These are phyloP conservation scores for Penicillium italicum DNA, from an alignment of 2,329 filamentous ascomycete species.

Conservation along the genomic window DNA sequence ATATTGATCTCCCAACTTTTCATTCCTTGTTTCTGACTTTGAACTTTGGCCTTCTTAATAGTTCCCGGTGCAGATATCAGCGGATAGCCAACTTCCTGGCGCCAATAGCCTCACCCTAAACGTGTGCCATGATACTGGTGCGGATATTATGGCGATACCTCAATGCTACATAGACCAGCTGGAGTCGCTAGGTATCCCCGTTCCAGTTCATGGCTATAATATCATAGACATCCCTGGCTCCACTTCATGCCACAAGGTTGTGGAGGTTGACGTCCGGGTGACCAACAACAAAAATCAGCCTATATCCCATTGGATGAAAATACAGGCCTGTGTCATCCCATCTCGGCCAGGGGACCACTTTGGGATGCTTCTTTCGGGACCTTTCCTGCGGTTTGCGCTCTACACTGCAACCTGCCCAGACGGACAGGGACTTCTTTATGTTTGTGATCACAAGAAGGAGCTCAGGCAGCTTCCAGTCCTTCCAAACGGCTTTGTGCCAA, in stretches of 20 bases:
- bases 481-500: not conserved
- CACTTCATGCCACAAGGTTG: not conserved
- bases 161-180: not conserved
- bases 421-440: not conserved
- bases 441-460: not conserved
- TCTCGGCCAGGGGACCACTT: too few species aligned
- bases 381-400: not conserved
- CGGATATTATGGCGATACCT: constrained; percentile 1
- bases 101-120: not conserved
- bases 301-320: not conserved
- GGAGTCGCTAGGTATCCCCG: not conserved
- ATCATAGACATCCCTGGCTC: not conserved
- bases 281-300: too few species aligned
- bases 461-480: not conserved
- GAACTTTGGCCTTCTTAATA: not conserved
- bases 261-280: not conserved
- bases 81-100: not conserved
- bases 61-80: not conserved
- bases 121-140: constrained; percentile 4
- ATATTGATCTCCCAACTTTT: not conserved
- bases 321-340: not conserved
- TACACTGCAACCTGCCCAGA: not conserved
- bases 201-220: not conserved
- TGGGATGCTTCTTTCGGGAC: not conserved
- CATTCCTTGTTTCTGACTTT: not conserved